phyloP scores from a whole-genome alignment of 805 yeast genomes.

The Candida orba region DNA sequence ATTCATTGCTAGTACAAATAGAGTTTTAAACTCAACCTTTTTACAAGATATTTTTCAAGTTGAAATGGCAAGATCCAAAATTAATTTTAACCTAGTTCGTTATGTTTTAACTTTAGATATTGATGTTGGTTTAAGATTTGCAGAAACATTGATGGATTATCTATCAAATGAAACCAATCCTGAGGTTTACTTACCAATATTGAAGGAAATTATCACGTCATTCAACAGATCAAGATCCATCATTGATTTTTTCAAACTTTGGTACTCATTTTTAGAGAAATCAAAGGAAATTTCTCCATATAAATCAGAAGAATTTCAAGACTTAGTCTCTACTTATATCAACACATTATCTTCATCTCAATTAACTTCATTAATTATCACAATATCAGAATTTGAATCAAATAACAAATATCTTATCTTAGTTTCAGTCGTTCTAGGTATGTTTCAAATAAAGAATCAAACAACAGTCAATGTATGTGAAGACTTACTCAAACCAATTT shows the following conservation, averaged over 20 bases:
- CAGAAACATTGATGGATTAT: constrained; percentile 27
- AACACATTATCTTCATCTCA: constrained; percentile 42
- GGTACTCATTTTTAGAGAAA: constrained; percentile 27
- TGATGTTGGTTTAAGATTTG: constrained; percentile 45
- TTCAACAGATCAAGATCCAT: constrained; percentile 54
- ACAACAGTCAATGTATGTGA: constrained; percentile 20
- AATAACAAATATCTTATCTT: constrained; percentile 18
- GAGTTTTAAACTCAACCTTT: constrained; percentile 46
- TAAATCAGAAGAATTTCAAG: constrained; percentile 24
- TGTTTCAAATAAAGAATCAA: constrained; percentile 29
- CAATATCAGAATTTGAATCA: constrained; percentile 13
- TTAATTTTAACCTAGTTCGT: constrained; percentile 40
- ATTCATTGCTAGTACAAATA: constrained; percentile 43
- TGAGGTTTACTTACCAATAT: constrained; percentile 11
- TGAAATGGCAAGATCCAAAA: constrained; percentile 40
- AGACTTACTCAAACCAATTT: constrained; percentile 19
- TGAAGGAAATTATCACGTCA: constrained; percentile 35
- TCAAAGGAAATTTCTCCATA: constrained; percentile 7
- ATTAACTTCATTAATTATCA: constrained; percentile 23
- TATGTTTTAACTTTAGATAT: constrained; percentile 47
- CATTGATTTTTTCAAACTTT: constrained; percentile 38
- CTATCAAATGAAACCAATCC: constrained; percentile 3
- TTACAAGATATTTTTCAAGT: constrained; percentile 35
- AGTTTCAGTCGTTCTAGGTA: constrained; percentile 33
- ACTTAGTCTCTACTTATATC: constrained; percentile 34